Evolutionary conservation across 2,329 filamentous ascomycete species (phyloP).

Genomic region (Aspergillus intermedius): DNA sequence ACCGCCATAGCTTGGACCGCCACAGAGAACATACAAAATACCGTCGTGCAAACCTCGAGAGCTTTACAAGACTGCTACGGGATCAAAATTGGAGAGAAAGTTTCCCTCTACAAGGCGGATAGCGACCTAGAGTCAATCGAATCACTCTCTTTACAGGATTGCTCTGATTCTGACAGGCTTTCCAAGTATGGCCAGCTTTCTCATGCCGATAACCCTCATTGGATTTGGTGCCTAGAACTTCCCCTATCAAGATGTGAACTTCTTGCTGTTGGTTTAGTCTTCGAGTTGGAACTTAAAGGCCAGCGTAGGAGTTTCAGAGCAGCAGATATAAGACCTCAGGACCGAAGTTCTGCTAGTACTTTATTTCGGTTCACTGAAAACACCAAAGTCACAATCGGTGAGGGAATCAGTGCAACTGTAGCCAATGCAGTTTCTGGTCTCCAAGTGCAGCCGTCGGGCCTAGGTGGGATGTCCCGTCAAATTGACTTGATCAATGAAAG

Average conservation of each 20-base stretch:
- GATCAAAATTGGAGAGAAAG: slow-evolving; percentile 64
- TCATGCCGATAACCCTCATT: slow-evolving; percentile 35
- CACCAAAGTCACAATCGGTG: slow-evolving; percentile 29
- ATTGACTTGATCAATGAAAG: slow-evolving; percentile 61
- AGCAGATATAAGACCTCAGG: slow-evolving; percentile 47
- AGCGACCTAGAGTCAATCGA: slow-evolving; percentile 49
- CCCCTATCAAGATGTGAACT: slow-evolving; percentile 54
- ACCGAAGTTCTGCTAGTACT: slow-evolving; percentile 32
- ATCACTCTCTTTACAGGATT: slow-evolving; percentile 56
- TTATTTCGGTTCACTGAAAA: slow-evolving; percentile 30
- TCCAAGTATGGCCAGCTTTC: slow-evolving; percentile 30
- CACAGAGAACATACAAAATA: slow-evolving; percentile 57
- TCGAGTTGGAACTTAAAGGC: slow-evolving; percentile 56
- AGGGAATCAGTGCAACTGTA: slow-evolving; percentile 11
- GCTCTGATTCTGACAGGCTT: slow-evolving; percentile 39
- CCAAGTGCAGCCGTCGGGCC: slow-evolving; percentile 39
- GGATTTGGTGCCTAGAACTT: slow-evolving; percentile 45
- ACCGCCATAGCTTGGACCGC: slow-evolving; percentile 59
- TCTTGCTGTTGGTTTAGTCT: slow-evolving; percentile 62
- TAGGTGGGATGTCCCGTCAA: slow-evolving; percentile 64
- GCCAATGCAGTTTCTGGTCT: slow-evolving; percentile 12
- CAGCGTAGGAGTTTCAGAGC: slow-evolving; percentile 58
- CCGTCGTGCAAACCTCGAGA: slow-evolving; percentile 66
- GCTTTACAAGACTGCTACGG: slow-evolving; percentile 65
- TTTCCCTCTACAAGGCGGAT: slow-evolving; percentile 54